Evolutionary conservation across 768 basidiomycete genomes (phyloP).

Genomic region (Pleurotus ostreatus): DNA sequence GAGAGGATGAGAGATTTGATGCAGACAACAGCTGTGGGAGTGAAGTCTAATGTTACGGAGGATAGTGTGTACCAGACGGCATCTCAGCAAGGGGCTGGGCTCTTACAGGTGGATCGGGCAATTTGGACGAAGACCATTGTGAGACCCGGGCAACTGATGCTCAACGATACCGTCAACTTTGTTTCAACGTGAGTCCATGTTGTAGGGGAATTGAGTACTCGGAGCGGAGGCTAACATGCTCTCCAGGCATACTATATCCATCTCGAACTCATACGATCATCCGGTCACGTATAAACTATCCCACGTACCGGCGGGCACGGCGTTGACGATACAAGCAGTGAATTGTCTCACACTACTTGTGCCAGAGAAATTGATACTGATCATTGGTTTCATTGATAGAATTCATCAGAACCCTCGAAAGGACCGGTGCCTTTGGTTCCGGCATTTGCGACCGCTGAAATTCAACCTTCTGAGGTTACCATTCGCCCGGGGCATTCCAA

Average conservation of each 20-base stretch:
- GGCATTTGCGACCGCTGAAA: slow-evolving; percentile 32
- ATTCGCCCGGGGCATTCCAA: slow-evolving; percentile 25
- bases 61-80: slow-evolving; percentile 46
- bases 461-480: slow-evolving; percentile 30
- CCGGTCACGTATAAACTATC: slow-evolving; percentile 40
- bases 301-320: slow-evolving; percentile 56
- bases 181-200: slow-evolving; percentile 30
- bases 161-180: slow-evolving; percentile 64
- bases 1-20: slow-evolving; percentile 25
- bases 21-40: slow-evolving; percentile 43
- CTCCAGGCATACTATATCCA: slow-evolving; percentile 41
- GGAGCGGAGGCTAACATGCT: not conserved
- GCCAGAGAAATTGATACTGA: no score
- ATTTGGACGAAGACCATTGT: slow-evolving; percentile 48
- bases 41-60: slow-evolving; percentile 41
- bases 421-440: slow-evolving; percentile 29
- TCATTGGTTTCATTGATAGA: not conserved
- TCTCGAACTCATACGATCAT: slow-evolving; percentile 44
- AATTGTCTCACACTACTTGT: not conserved
- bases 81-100: slow-evolving; percentile 51
- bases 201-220: not conserved
- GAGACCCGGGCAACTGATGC: slow-evolving; percentile 50
- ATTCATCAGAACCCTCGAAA: slow-evolving; percentile 17
- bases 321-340: slow-evolving; percentile 34
- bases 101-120: slow-evolving; percentile 56